Base-by-base conservation (phyloP, 208 protist species). In the Trypanosoma mega region DNA sequence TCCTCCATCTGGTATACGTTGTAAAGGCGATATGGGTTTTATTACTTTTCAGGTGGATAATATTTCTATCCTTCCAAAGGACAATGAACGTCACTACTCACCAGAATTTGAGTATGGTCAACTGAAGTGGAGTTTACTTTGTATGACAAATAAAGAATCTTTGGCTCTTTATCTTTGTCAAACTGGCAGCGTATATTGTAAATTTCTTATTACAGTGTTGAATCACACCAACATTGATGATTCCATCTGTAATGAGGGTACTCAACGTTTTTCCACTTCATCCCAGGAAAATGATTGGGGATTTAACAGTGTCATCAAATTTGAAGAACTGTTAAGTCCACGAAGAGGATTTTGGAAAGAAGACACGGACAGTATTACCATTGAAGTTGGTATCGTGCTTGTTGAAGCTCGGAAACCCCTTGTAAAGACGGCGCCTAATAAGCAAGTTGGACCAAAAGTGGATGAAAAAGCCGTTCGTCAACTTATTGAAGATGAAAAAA, bases 261-360 rank as follows among this genome's bases (percentile, higher is more conserved):
- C 89, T 11, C 89, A 96, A 63, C 84, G 84, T 54, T 96, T 96
- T 70, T 80, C 73, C 2, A 76, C 84, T 57, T 74, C 78, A 45
- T 96, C 85, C 14, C 78, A 90, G 62, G 89, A 96, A 70, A 96
- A 96, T 72, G 89, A 96, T 64, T 96, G 89, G 86, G 89, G 89
- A 23, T 96, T 96, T 73, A 93, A 93, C 74, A 90, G 77, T 52
- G 89, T 96, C 18, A 89, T 92, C 50, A 89, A 88, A 70, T 89
- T 96, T 58, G 62, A 76, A 4, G 81, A 92, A 37, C 53, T 96
- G 36, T 63, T 91, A 39, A 92, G 83, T 70, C 82, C 84, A 12
- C 62, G 60, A 14, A 84, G 90, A 31, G 89, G 89, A 27, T 96
- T 96, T 64, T 65, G 83, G 62, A 65, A 78, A 16, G 53, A 76